phyloP scores from a whole-genome alignment of 192 early-diverging fungal genomes.

The Coemansia sp. region DNA sequence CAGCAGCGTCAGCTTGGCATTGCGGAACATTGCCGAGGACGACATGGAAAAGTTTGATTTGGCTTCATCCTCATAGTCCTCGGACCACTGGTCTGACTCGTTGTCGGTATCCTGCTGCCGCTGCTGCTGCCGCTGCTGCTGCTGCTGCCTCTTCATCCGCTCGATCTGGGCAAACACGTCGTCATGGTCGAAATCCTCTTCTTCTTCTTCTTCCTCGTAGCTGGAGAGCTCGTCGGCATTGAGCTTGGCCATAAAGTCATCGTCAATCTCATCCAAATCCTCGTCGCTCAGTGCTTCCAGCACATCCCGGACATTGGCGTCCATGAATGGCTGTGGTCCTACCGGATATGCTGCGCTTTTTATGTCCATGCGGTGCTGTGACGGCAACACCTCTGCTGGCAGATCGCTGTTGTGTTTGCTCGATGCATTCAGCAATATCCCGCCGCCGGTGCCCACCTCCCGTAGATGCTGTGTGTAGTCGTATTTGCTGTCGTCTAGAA shows the following conservation, averaged over 20 bases:
- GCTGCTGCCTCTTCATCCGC: conserved; percentile 45
- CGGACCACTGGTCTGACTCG: neutral
- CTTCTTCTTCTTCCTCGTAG: conserved; percentile 38
- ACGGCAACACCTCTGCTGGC: conserved; percentile 75
- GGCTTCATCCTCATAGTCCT: conserved; percentile 15
- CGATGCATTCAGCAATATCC: conserved; percentile 72
- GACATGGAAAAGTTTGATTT: conserved; percentile 77
- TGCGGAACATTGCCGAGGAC: conserved; percentile 90
- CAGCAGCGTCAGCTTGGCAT: conserved; percentile 80
- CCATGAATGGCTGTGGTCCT: conserved; percentile 73
- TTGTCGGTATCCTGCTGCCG: conserved; percentile 5
- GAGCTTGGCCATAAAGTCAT: conserved; percentile 79
- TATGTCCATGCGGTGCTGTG: conserved; percentile 68
- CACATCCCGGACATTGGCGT: conserved; percentile 78
- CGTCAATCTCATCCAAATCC: conserved; percentile 76
- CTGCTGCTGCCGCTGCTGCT: conserved; percentile 8
- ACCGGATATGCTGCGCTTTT: conserved; percentile 62
- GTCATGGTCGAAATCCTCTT: conserved; percentile 42
- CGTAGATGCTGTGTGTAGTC: conserved; percentile 94
- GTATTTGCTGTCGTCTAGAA: conserved; percentile 87
- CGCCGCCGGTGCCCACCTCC: conserved; percentile 71
- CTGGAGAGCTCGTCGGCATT: conserved; percentile 60
- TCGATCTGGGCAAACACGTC: conserved; percentile 47
- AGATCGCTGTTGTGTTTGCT: conserved; percentile 47
- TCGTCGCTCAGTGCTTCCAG: conserved; percentile 92